Conservation (phyloP, 805 yeast genomes). For the Ogataea haglerorum region DNA sequence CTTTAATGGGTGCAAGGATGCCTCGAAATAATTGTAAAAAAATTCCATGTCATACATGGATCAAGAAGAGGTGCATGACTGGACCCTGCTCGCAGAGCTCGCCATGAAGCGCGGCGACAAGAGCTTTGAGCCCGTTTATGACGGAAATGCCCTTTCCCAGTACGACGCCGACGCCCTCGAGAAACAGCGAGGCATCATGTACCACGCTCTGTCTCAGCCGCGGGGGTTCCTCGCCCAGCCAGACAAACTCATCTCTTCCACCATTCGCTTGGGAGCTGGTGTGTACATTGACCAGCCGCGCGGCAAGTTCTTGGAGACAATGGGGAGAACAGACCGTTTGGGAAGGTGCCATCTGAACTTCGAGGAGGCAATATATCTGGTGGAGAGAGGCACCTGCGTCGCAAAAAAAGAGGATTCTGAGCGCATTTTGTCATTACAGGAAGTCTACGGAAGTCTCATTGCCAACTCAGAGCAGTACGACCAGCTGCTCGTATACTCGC, state of each 20-base stretch:
- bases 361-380: conserved; percentile 72
- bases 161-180: conserved; percentile 38
- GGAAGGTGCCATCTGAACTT: conserved; percentile 48
- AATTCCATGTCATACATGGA: background rate
- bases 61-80: conserved; percentile 48
- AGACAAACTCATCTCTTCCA: conserved; percentile 25
- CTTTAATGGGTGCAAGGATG: background rate
- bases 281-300: conserved; percentile 44
- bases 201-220: conserved; percentile 50
- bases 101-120: conserved; percentile 68
- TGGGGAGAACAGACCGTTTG: conserved; percentile 57
- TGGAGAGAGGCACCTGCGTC: conserved; percentile 69
- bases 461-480: conserved; percentile 39
- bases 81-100: conserved; percentile 41
- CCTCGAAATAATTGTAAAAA: background rate
- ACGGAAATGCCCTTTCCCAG: conserved; percentile 12
- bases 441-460: conserved; percentile 54
- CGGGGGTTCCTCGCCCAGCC: conserved; percentile 40
- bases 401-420: conserved; percentile 24
- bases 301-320: conserved; percentile 70
- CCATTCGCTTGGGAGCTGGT: conserved; percentile 21
- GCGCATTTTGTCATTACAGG: conserved; percentile 54
- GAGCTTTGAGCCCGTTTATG: conserved; percentile 63
- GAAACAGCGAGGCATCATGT: conserved; percentile 68
- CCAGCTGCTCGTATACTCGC: conserved; percentile 63